Conservation (phyloP, 352 stramenopile species). For the Pythium vanterpoolii region DNA sequence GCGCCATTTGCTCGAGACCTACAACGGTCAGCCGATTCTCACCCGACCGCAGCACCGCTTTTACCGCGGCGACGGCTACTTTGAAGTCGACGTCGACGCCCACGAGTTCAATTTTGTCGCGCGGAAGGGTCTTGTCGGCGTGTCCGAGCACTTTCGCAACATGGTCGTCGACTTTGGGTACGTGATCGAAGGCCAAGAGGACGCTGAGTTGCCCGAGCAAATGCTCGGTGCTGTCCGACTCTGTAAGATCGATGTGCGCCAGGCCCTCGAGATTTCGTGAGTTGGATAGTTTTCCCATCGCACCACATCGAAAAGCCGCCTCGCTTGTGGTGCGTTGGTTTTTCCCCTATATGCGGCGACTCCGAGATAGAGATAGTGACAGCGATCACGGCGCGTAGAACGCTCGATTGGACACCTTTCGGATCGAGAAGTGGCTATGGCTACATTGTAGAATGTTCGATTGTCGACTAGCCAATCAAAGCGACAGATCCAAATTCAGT, state of each 20-base stretch:
- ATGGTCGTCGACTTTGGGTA: constrained; percentile 86
- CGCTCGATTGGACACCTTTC: too few relatives aligned
- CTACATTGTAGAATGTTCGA: constrained; percentile 4
- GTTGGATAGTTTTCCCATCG: too few relatives aligned
- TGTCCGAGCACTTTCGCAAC: constrained; percentile 72
- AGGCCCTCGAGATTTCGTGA: constrained; percentile 40
- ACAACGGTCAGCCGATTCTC: constrained; percentile 81
- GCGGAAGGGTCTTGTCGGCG: constrained; percentile 64
- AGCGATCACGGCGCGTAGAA: too few relatives aligned
- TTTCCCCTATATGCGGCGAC: background rate
- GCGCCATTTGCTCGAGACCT: constrained; percentile 73
- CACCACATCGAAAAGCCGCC: too few relatives aligned
- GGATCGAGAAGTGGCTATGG: too few relatives aligned
- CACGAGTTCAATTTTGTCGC: constrained; percentile 85
- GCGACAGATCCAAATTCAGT: too few relatives aligned
- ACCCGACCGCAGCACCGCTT: constrained; percentile 79
- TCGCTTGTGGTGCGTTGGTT: too few relatives aligned
- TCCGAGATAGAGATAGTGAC: too few relatives aligned
- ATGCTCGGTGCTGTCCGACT: constrained; percentile 72
- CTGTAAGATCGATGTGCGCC: constrained; percentile 68
- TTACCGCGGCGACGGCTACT: constrained; percentile 66
- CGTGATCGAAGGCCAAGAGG: constrained; percentile 76
- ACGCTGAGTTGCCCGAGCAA: constrained; percentile 72
- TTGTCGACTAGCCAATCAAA: too few relatives aligned
- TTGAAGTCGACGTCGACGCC: constrained; percentile 80